Conservation (phyloP, 2,329 filamentous ascomycete species). For the Ophiostoma montium region DNA sequence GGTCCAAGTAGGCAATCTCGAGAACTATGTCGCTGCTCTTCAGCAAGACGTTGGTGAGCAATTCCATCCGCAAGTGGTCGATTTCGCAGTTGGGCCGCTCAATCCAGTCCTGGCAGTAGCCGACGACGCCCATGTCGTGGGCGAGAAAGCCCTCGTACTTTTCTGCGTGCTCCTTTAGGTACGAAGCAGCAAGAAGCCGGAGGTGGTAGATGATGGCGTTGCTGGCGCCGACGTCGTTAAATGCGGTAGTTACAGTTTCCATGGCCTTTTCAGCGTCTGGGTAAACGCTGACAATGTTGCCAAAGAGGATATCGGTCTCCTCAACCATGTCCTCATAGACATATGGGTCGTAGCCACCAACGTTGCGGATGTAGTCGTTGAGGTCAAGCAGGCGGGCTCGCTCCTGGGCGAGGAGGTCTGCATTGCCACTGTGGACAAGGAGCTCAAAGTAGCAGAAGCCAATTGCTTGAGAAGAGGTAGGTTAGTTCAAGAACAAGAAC, state of each 20-base stretch:
- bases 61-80: slow-evolving; percentile 72
- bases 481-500: neutral
- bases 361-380: slow-evolving; percentile 52
- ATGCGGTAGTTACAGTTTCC: slow-evolving; percentile 43
- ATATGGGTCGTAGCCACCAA: slow-evolving; percentile 56
- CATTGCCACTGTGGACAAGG: slow-evolving; percentile 54
- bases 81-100: slow-evolving; percentile 72
- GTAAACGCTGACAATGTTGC: slow-evolving; percentile 45
- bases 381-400: slow-evolving; percentile 56
- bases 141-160: slow-evolving; percentile 60
- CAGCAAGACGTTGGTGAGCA: slow-evolving; percentile 65
- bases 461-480: slow-evolving; percentile 46
- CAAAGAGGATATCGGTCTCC: slow-evolving; percentile 55
- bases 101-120: slow-evolving; percentile 57
- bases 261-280: slow-evolving; percentile 43
- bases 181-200: slow-evolving; percentile 69
- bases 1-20: slow-evolving; percentile 83
- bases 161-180: slow-evolving; percentile 60
- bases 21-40: slow-evolving; percentile 66
- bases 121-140: slow-evolving; percentile 41
- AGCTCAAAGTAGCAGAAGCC: slow-evolving; percentile 89
- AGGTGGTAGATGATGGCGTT: slow-evolving; percentile 75
- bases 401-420: slow-evolving; percentile 53
- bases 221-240: slow-evolving; percentile 58
- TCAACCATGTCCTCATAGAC: slow-evolving; percentile 76